phyloP scores from a whole-genome alignment of 225 moss, liverwort and hornwort genomes.

The Takakia lepidozioides region DNA sequence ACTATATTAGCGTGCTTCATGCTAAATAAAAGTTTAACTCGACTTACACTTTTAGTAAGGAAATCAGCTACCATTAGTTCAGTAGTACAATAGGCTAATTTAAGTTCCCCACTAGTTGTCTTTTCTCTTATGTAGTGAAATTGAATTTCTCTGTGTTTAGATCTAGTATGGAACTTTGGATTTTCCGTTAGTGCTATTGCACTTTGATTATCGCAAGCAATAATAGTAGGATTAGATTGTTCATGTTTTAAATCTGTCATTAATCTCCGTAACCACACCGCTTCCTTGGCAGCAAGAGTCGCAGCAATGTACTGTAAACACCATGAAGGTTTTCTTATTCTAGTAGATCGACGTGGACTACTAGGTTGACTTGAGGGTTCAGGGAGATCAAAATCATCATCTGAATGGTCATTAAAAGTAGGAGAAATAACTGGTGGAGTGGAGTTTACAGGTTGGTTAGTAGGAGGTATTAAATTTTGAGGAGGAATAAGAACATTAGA shows the following conservation, averaged over 20 bases:
- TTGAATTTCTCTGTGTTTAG: too few relatives aligned
- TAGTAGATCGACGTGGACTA: not conserved
- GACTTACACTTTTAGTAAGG: too few relatives aligned
- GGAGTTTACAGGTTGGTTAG: not conserved
- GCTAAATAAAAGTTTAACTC: too few relatives aligned
- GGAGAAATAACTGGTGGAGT: too few relatives aligned
- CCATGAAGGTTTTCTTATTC: not conserved
- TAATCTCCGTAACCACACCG: not conserved
- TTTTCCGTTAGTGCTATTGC: not conserved
- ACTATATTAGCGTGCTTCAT: too few relatives aligned
- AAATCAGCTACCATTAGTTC: too few relatives aligned
- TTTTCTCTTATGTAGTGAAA: too few relatives aligned
- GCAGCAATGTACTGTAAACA: slow-evolving; percentile 1
- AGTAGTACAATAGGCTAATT: too few relatives aligned
- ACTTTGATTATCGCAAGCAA: slow-evolving; percentile 4
- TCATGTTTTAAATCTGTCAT: not conserved
- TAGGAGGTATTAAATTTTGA: not conserved
- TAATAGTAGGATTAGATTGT: not conserved
- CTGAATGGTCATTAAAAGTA: not conserved
- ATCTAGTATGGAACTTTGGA: too few relatives aligned
- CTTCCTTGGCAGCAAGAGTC: slow-evolving; percentile 1
- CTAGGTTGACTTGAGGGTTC: not conserved
- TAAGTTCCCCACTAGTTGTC: too few relatives aligned
- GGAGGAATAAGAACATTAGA: not conserved
- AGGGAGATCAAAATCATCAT: not conserved